A percentile compares a stretch with the other conserved stretches of the same genome.
Conservation (phyloP, 345 rosid genomes). For the Populus euphratica region DNA sequence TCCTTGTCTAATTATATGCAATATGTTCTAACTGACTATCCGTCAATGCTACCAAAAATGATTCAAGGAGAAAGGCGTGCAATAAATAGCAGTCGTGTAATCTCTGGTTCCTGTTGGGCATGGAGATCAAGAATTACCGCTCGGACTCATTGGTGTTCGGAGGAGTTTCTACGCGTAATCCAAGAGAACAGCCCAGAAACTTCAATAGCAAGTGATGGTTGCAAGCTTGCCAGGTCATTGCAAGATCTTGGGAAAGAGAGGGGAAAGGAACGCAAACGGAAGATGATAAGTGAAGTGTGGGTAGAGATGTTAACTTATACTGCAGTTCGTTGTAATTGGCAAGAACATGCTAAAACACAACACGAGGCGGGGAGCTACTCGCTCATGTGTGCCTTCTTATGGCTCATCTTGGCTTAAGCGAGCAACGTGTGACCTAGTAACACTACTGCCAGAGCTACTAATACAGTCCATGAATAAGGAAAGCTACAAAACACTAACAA, state of each 20-base stretch:
- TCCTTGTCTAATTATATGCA: not conserved
- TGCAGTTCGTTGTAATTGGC: not conserved
- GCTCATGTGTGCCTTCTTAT: no score
- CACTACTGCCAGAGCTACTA: no score
- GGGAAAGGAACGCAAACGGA: not conserved
- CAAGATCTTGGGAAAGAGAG: not conserved
- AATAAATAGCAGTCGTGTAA: no score
- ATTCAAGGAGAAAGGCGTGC: no score
- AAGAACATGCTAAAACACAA: not conserved
- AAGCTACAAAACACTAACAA: no score
- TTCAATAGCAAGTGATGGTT: not conserved
- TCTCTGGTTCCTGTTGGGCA: no score
- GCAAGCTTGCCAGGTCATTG: not conserved
- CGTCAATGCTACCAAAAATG: not conserved
- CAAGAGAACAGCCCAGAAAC: no score
- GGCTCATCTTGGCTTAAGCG: no score
- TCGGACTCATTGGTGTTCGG: not conserved
- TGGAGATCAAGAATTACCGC: no score
- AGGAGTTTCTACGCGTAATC: not conserved
- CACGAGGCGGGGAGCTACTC: no score
- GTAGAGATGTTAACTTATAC: not conserved
- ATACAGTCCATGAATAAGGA: no score
- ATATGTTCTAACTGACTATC: not conserved
- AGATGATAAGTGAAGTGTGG: not conserved
- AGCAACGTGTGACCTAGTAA: no score